phyloP scores from a whole-genome alignment of 306 rosid species.

The barrel medic (Medicago truncatula) region MtrunA17r5.0-ANR NC_053049.1:25001001-25001500 shows the following conservation, averaged over 20 bases:
- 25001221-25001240: constrained; percentile 24
- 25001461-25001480: constrained; percentile 96
- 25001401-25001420: constrained; percentile 70
- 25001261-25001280: background rate
- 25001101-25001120: constrained; percentile 95
- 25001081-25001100: constrained; percentile 6
- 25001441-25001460: constrained; percentile 99
- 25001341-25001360: constrained; percentile 1
- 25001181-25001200: constrained; percentile 42
- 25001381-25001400: constrained; percentile 11
- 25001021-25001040: constrained; percentile 58
- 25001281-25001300: constrained; percentile 19
- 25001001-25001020: constrained; percentile 49
- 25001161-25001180: background rate
- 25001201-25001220: constrained; percentile 38
- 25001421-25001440: constrained; percentile 95
- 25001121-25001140: constrained; percentile 93
- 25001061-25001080: constrained; percentile 52
- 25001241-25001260: background rate
- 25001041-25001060: constrained; percentile 52
- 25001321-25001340: background rate
- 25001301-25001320: background rate
- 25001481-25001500: background rate
- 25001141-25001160: constrained; percentile 94
- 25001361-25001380: constrained; percentile 24